These are phyloP conservation scores for Gaertneriomyces semiglobifer DNA, from an alignment of 192 early-diverging fungal genomes.

Conservation along the genomic window DNA sequence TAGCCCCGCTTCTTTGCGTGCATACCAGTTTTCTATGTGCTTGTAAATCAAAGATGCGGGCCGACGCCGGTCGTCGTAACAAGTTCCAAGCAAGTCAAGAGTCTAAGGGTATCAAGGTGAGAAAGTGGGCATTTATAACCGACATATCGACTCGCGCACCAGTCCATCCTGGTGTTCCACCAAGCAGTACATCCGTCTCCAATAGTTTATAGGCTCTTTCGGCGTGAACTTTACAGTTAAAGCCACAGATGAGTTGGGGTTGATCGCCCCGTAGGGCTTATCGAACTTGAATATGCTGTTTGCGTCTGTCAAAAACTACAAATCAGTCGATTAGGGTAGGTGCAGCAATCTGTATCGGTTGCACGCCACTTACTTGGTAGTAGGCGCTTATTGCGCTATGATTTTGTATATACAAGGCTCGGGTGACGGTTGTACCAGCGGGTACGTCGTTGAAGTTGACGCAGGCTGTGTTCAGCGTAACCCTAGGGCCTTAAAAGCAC, in stretches of 20 bases:
- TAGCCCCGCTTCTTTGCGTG: slow-evolving; percentile 47
- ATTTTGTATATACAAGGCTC: slow-evolving; percentile 49
- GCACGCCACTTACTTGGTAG: slow-evolving; percentile 39
- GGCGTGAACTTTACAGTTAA: slow-evolving; percentile 53
- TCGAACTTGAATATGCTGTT: slow-evolving; percentile 51
- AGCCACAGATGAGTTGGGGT: slow-evolving; percentile 48
- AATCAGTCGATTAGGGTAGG: background rate
- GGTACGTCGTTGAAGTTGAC: slow-evolving; percentile 56
- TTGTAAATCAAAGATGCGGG: slow-evolving; percentile 49
- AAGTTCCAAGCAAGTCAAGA: slow-evolving; percentile 54
- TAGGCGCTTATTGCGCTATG: slow-evolving; percentile 36
- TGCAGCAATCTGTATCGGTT: too few species aligned
- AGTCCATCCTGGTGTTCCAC: slow-evolving; percentile 55
- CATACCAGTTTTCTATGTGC: slow-evolving; percentile 45
- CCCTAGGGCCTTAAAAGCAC: slow-evolving; percentile 37
- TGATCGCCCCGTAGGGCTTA: slow-evolving; percentile 49
- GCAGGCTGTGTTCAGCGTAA: slow-evolving; percentile 43
- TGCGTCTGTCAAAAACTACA: slow-evolving; percentile 45
- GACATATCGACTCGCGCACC: slow-evolving; percentile 15
- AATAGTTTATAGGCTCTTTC: slow-evolving; percentile 55
- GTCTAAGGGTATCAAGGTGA: slow-evolving; percentile 23
- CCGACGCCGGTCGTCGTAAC: slow-evolving; percentile 55
- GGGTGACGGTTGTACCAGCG: slow-evolving; percentile 32
- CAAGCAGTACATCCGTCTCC: slow-evolving; percentile 54
- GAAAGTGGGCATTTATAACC: too few species aligned